phyloP scores from a whole-genome alignment of 208 protist genomes.

The Trypanosoma congolense region DNA sequence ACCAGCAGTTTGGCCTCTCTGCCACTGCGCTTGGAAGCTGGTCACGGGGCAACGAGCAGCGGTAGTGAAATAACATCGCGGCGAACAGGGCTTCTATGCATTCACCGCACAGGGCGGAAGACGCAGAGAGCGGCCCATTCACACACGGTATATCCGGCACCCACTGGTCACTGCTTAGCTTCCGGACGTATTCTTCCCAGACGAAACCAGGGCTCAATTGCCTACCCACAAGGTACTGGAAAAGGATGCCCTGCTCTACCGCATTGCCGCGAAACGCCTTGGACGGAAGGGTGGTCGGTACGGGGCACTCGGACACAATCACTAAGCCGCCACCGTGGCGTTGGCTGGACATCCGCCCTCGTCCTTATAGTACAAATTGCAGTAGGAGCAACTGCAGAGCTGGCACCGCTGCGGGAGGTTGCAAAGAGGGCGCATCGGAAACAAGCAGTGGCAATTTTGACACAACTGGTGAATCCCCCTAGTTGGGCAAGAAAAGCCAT shows the following conservation, averaged over 20 bases:
- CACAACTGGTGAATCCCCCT: constrained; percentile 52
- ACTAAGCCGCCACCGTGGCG: background rate
- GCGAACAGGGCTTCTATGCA: constrained; percentile 59
- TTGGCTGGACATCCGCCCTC: constrained; percentile 29
- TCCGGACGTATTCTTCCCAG: constrained; percentile 47
- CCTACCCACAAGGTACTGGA: constrained; percentile 41
- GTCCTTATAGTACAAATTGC: constrained; percentile 63
- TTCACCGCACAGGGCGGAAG: constrained; percentile 45
- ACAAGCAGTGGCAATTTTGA: constrained; percentile 32
- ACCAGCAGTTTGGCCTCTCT: constrained; percentile 78
- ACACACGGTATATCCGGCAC: constrained; percentile 55
- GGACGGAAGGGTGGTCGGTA: constrained; percentile 26
- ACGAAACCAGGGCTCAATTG: constrained; percentile 26
- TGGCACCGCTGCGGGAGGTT: constrained; percentile 68
- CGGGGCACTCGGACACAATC: constrained; percentile 18
- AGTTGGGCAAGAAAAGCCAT: constrained; percentile 61
- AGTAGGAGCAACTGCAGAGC: constrained; percentile 69
- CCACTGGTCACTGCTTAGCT: constrained; percentile 41
- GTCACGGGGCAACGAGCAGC: constrained; percentile 38
- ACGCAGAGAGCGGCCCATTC: constrained; percentile 30
- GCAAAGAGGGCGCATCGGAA: constrained; percentile 72
- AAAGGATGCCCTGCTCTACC: constrained; percentile 69
- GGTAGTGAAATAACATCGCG: constrained; percentile 75
- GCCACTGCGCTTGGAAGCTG: constrained; percentile 62
- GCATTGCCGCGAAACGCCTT: constrained; percentile 64